A percentile compares a stretch with the other conserved stretches of the same genome.
These are phyloP conservation scores for Leptographium wingfieldii DNA, from an alignment of 2,329 filamentous ascomycete genomes.

Conservation along the genomic window DNA sequence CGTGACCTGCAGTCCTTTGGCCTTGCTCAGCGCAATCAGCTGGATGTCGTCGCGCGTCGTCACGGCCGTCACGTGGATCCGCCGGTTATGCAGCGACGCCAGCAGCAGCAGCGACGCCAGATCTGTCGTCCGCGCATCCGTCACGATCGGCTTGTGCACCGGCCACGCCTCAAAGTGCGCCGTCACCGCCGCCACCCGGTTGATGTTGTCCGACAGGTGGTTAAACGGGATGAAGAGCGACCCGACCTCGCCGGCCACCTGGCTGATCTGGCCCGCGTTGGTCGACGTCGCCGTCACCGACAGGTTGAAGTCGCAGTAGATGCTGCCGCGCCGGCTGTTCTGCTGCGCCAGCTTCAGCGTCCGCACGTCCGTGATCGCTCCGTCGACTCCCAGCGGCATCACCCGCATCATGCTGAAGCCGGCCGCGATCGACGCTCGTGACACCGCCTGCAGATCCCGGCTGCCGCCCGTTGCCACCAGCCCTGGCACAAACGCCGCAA, in stretches of 20 bases:
- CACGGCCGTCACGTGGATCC: constrained; percentile 68
- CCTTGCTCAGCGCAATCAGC: constrained; percentile 64
- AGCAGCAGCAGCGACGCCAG: constrained; percentile 68
- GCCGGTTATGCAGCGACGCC: constrained; percentile 64
- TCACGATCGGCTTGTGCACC: constrained; percentile 64
- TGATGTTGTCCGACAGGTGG: constrained; percentile 69
- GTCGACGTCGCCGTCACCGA: constrained; percentile 61
- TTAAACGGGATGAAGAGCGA: constrained; percentile 78
- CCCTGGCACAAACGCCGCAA: constrained; percentile 68
- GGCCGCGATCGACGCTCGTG: constrained; percentile 58
- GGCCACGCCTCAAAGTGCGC: constrained; percentile 72
- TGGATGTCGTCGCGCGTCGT: constrained; percentile 72
- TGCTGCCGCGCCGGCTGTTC: constrained; percentile 49
- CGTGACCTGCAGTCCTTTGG: constrained; percentile 70
- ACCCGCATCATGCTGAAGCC: constrained; percentile 73
- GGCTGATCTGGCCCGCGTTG: constrained; percentile 63
- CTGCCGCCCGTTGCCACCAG: constrained; percentile 51
- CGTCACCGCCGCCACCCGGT: constrained; percentile 68
- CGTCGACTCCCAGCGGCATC: constrained; percentile 63
- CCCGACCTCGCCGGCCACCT: constrained; percentile 60
- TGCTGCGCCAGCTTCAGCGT: constrained; percentile 60
- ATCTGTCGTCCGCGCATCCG: constrained; percentile 69
- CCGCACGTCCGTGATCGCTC: constrained; percentile 58
- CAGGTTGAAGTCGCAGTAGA: constrained; percentile 69
- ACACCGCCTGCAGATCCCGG: constrained; percentile 55